Evolutionary conservation across 2,329 filamentous ascomycete genomes (phyloP), one percentile per base, ranked within the genome.

Genomic region (Penicillium sp.): DNA sequence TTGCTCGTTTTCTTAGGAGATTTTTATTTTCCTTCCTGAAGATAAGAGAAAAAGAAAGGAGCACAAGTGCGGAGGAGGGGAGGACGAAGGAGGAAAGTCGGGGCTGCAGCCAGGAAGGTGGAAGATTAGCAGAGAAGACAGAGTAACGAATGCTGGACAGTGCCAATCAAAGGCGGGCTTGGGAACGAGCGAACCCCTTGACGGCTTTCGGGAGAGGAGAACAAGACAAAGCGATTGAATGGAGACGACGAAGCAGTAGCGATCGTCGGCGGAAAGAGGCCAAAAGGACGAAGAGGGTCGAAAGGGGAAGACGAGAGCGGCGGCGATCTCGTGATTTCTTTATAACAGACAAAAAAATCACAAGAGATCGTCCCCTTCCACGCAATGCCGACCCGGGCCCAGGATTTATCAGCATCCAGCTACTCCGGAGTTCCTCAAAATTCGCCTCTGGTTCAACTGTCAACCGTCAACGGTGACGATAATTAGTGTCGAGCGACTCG

Each of bases 31-130:
- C 13, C 31, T 44, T 48, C 15, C 49, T 35, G 21, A 26, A 26
- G 35, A 41, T 29, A 29, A 58, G 41, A 51, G 45, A 26, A 29
- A 56, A 19, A 41, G n/a, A 45, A 54, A 21, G 29, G 46, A 56
- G 56, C 58, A 59, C 56, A 46, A 58, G 60, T 49, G 45, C 21
- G 48, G 30, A 41, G 48, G 56, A 49, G 44, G 58, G 48, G 49
- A 56, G 56, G 46, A 54, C 60, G 58, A 48, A 54, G 59, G 35
- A 47, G 26, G 44, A 44, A 51, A 41, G 56, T 58, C 60, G 55
- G 45, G 35, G 35, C 5, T 5, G 35, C 35, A 2, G 26, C 26
- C 26, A 4, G 15, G 35, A 41, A 41, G 9, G 35, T 13, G 35
- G 35, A 41, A 41, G 35, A 41, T 15, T 41, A 41, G 35, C 35